phyloP scores from a whole-genome alignment of 768 basidiomycete species.

The Lactarius indigo region DNA sequence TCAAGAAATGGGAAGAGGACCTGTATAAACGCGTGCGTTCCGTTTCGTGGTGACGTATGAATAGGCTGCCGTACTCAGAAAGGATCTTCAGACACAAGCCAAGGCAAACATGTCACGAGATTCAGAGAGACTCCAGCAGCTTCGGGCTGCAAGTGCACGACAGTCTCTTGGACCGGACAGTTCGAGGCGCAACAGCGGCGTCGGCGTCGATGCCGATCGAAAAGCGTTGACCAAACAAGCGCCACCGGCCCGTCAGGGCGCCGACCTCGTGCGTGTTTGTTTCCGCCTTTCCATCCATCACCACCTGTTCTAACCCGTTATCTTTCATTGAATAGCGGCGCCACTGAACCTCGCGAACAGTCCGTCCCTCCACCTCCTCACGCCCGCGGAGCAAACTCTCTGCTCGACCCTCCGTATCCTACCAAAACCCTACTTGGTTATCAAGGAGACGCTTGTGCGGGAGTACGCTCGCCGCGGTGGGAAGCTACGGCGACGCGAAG shows the following conservation, averaged over 20 bases:
- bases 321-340: slow-evolving; percentile 35
- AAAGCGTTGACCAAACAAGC: slow-evolving; percentile 49
- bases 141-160: slow-evolving; percentile 46
- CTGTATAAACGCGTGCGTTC: slow-evolving; percentile 64
- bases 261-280: slow-evolving; percentile 38
- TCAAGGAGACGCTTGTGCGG: slow-evolving; percentile 92
- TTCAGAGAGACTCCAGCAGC: slow-evolving; percentile 49
- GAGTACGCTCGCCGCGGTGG: slow-evolving; percentile 91
- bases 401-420: slow-evolving; percentile 89
- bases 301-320: neutral
- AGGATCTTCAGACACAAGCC: slow-evolving; percentile 50
- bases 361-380: slow-evolving; percentile 85
- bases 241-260: slow-evolving; percentile 41
- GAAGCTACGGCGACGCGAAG: slow-evolving; percentile 82
- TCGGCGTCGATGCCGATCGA: slow-evolving; percentile 47
- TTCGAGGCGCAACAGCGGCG: slow-evolving; percentile 45
- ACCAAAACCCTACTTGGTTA: slow-evolving; percentile 91
- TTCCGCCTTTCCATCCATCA: neutral
- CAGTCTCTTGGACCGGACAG: slow-evolving; percentile 52
- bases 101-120: slow-evolving; percentile 58
- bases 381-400: slow-evolving; percentile 79
- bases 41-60: slow-evolving; percentile 1
- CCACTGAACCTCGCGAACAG: slow-evolving; percentile 91
- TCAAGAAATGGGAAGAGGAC: slow-evolving; percentile 84
- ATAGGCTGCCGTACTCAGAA: slow-evolving; percentile 16